These are phyloP conservation scores for Podaxis sp. DNA, from an alignment of 768 basidiomycete species.

Conservation along the genomic window DNA sequence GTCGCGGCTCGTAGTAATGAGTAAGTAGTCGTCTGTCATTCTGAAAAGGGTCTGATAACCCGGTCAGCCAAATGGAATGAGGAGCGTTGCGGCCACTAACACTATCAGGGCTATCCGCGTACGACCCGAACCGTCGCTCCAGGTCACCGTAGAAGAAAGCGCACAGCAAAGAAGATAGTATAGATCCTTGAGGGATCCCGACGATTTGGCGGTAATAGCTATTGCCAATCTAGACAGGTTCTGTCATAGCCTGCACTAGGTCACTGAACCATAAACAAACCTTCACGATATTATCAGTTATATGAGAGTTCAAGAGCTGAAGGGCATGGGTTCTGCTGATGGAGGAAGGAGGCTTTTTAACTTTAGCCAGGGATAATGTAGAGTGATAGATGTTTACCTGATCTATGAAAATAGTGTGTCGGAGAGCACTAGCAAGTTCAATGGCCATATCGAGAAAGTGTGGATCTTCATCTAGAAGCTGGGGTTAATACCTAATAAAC, in stretches of 20 bases:
- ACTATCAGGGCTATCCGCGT: conserved; percentile 52
- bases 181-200: conserved; percentile 96
- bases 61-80: background rate
- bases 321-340: conserved; percentile 58
- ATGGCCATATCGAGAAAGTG: conserved; percentile 71
- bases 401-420: conserved; percentile 83
- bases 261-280: conserved; percentile 28
- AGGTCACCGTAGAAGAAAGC: conserved; percentile 94
- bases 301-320: conserved; percentile 80
- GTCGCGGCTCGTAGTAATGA: conserved; percentile 62
- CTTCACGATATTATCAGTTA: conserved; percentile 90
- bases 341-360: conserved; percentile 38
- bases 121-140: conserved; percentile 54
- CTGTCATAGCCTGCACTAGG: background rate
- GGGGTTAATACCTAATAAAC: background rate
- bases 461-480: conserved; percentile 64
- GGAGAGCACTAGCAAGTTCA: conserved; percentile 58
- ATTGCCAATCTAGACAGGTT: conserved; percentile 59
- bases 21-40: conserved; percentile 93
- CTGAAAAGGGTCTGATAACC: conserved; percentile 64
- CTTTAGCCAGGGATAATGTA: background rate
- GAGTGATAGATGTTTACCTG: conserved; percentile 44
- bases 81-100: conserved; percentile 40
- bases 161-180: conserved; percentile 92
- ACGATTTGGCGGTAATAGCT: conserved; percentile 83